Evolutionary conservation across 371 early-diverging fungal genomes (phyloP).

Genomic region (Mycotypha africana): DNA sequence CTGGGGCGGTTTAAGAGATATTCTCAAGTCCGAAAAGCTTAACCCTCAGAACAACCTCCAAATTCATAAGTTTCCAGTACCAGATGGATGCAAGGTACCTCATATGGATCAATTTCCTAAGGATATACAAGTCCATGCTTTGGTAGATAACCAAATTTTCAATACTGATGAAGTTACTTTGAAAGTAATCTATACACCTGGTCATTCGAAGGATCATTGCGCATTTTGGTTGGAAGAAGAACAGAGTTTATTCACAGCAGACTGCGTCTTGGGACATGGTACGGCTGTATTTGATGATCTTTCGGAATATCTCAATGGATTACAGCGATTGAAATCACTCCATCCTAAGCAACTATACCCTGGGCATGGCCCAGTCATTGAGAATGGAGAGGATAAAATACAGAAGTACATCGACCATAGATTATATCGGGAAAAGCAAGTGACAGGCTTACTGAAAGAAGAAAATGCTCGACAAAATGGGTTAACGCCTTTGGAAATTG

Average conservation of each 20-base stretch:
- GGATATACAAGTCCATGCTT: constrained; percentile 18
- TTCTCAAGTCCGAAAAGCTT: constrained; percentile 28
- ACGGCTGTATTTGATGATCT: constrained; percentile 78
- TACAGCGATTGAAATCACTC: constrained; percentile 40
- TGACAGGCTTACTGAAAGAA: constrained; percentile 46
- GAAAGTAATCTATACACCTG: constrained; percentile 71
- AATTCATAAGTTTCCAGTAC: constrained; percentile 32
- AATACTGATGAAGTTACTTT: constrained; percentile 56
- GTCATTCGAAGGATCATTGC: constrained; percentile 81
- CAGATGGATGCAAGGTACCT: constrained; percentile 7
- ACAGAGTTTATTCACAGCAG: constrained; percentile 71
- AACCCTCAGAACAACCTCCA: constrained; percentile 15
- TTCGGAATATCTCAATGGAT: constrained; percentile 57
- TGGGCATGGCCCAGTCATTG: constrained; percentile 79
- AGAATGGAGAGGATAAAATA: constrained; percentile 60
- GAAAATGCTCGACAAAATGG: constrained; percentile 1
- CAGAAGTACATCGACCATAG: constrained; percentile 77
- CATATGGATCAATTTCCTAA: constrained; percentile 20
- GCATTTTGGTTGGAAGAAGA: constrained; percentile 71
- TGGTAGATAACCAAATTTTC: constrained; percentile 55
- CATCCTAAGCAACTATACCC: constrained; percentile 49
- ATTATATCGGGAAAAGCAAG: constrained; percentile 67
- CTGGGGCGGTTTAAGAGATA: constrained; percentile 59
- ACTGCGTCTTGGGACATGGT: constrained; percentile 83
- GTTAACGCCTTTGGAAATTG: constrained; percentile 56